Evolutionary conservation across 75 land plant genomes (phyloP).

Genomic region (Cunninghamia lanceolata): DNA sequence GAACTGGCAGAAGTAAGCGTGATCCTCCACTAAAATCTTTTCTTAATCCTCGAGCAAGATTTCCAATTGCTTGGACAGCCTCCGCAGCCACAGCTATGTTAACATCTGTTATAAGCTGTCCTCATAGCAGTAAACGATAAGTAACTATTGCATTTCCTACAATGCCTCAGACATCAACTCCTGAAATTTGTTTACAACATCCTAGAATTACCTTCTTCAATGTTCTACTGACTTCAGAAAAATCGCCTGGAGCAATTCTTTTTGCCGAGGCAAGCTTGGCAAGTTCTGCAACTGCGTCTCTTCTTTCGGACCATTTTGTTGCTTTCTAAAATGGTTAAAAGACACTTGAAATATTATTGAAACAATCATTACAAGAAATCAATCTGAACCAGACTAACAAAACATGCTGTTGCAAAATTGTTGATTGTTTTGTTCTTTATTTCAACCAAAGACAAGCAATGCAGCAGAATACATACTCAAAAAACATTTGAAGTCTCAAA

Average conservation of each 20-base stretch:
- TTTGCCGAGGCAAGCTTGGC: conserved; percentile 92
- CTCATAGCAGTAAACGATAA: conserved; percentile 1
- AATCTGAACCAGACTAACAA: conserved; percentile 3
- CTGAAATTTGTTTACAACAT: not conserved
- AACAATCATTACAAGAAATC: not conserved
- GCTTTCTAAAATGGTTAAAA: conserved; percentile 72
- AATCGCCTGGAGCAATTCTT: conserved; percentile 92
- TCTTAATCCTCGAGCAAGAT: conserved; percentile 85
- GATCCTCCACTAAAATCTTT: conserved; percentile 79
- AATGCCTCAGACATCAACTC: not conserved
- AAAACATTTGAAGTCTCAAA: not conserved
- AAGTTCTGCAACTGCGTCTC: conserved; percentile 97
- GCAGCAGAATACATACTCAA: not conserved
- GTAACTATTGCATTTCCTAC: not conserved
- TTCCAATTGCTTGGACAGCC: conserved; percentile 95
- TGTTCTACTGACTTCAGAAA: conserved; percentile 85
- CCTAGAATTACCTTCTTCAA: conserved; percentile 73
- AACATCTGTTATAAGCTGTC: conserved; percentile 96
- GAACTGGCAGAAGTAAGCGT: conserved; percentile 77
- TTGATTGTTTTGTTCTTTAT: not conserved
- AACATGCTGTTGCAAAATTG: not conserved
- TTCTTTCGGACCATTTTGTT: conserved; percentile 96
- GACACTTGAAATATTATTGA: conserved; percentile 4
- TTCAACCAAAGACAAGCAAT: not conserved
- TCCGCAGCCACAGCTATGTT: conserved; percentile 98